These are phyloP conservation scores for Colletotrichum gloeosporioides DNA, from an alignment of 2,329 filamentous ascomycete species.

Conservation along the genomic window DNA sequence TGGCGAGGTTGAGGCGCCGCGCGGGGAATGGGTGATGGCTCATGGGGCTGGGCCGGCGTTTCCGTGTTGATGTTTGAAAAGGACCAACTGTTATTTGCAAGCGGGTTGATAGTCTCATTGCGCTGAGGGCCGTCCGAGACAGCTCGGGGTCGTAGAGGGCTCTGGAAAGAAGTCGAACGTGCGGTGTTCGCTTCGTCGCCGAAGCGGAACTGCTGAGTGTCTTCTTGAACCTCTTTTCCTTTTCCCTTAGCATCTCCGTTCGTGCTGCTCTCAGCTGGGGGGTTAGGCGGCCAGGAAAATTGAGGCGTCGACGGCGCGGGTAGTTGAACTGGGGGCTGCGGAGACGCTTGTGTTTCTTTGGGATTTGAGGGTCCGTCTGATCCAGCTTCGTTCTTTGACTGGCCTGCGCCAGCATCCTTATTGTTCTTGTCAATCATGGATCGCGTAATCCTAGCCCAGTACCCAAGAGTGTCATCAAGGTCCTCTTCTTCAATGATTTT, in stretches of 20 bases:
- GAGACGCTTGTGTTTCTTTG: background rate
- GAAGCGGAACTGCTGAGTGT: background rate
- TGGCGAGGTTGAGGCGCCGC: background rate
- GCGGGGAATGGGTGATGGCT: background rate
- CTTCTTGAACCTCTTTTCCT: slow-evolving; percentile 21
- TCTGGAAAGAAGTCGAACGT: slow-evolving; percentile 1
- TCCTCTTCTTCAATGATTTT: slow-evolving; percentile 67
- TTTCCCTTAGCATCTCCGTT: slow-evolving; percentile 21
- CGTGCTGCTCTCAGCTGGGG: background rate
- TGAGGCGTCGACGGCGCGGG: slow-evolving; percentile 20
- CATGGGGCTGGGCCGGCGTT: background rate
- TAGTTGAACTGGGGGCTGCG: background rate
- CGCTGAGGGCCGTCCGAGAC: slow-evolving; percentile 61
- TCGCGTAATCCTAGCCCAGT: slow-evolving; percentile 61
- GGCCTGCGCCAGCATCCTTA: background rate
- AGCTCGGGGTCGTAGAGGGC: slow-evolving; percentile 51
- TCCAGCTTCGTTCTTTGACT: background rate
- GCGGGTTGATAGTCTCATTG: slow-evolving; percentile 49
- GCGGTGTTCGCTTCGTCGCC: background rate
- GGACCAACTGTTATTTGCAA: slow-evolving; percentile 67
- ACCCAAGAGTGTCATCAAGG: slow-evolving; percentile 61
- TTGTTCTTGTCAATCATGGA: slow-evolving; percentile 25
- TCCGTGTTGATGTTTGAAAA: slow-evolving; percentile 49
- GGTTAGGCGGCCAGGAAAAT: slow-evolving; percentile 17
- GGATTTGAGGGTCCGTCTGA: background rate